Conservation (phyloP, 2,329 filamentous ascomycete genomes). For the Arthroderma sp. region DNA sequence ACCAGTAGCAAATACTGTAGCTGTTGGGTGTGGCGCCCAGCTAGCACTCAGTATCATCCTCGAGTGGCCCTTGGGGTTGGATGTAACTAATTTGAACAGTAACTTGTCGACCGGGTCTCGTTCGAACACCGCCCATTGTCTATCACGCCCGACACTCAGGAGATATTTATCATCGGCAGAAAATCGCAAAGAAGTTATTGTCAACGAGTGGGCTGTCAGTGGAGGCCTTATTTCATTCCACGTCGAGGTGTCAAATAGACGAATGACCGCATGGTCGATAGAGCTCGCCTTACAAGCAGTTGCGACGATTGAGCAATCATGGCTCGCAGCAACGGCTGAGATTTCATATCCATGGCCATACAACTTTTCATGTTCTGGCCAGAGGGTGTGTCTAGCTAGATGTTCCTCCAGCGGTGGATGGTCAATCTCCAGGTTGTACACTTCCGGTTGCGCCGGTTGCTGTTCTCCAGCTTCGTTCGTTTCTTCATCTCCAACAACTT, state of each 20-base stretch:
- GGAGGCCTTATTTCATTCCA: slow-evolving; percentile 84
- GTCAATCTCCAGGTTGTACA: slow-evolving; percentile 50
- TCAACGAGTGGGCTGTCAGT: slow-evolving; percentile 73
- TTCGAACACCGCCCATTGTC: slow-evolving; percentile 78
- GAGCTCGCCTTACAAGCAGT: slow-evolving; percentile 90
- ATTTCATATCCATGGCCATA: slow-evolving; percentile 98
- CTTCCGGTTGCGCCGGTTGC: slow-evolving; percentile 24
- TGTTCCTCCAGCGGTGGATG: slow-evolving; percentile 83
- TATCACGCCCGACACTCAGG: slow-evolving; percentile 79
- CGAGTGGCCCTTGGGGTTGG: slow-evolving; percentile 73
- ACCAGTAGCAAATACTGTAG: slow-evolving; percentile 64
- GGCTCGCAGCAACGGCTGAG: slow-evolving; percentile 66
- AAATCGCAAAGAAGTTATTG: slow-evolving; percentile 72
- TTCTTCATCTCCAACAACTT: slow-evolving; percentile 35
- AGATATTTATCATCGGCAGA: slow-evolving; percentile 60
- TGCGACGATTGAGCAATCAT: slow-evolving; percentile 64
- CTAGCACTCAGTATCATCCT: slow-evolving; percentile 84
- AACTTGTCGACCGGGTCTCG: slow-evolving; percentile 31
- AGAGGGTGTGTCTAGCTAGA: slow-evolving; percentile 78
- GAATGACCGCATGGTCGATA: slow-evolving; percentile 84
- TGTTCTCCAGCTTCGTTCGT: slow-evolving; percentile 33
- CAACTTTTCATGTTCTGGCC: slow-evolving; percentile 91
- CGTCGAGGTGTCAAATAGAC: slow-evolving; percentile 70
- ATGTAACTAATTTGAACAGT: slow-evolving; percentile 47
- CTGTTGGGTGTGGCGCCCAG: slow-evolving; percentile 52